phyloP scores from a whole-genome alignment of 805 yeast species.

The Debaryomyces hansenii region DNA sequence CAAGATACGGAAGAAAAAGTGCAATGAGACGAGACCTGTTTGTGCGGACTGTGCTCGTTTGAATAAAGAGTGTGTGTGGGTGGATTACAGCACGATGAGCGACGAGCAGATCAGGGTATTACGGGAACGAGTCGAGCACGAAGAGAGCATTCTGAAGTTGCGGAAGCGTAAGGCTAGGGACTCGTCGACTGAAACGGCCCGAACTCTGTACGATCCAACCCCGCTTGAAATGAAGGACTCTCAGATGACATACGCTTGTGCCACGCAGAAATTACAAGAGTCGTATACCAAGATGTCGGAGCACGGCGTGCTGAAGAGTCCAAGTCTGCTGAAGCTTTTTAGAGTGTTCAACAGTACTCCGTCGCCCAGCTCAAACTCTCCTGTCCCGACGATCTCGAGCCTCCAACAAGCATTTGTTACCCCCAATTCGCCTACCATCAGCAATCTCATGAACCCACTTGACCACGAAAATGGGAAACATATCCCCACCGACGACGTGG shows the following conservation, averaged over 20 bases:
- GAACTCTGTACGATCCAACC: not conserved
- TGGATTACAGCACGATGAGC: slow-evolving; percentile 43
- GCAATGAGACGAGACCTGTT: slow-evolving; percentile 50
- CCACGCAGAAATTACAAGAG: not conserved
- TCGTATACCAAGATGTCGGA: not conserved
- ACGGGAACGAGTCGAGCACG: slow-evolving; percentile 33
- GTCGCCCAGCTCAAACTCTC: not conserved
- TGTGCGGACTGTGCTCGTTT: slow-evolving; percentile 53
- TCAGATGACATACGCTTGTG: not conserved
- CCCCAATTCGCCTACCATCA: slow-evolving; percentile 11
- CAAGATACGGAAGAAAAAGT: slow-evolving; percentile 61
- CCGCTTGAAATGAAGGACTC: not conserved
- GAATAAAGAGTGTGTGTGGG: slow-evolving; percentile 48
- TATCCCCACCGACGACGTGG: not conserved
- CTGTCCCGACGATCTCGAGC: not conserved
- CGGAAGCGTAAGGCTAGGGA: slow-evolving; percentile 34
- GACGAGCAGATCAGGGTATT: slow-evolving; percentile 35
- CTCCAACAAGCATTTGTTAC: not conserved
- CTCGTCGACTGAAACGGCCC: not conserved
- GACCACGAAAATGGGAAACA: not conserved
- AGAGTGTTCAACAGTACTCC: not conserved
- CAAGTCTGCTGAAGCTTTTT: not conserved
- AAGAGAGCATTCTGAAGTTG: slow-evolving; percentile 43
- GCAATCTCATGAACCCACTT: slow-evolving; percentile 10
- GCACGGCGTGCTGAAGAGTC: not conserved